phyloP scores from a whole-genome alignment of 768 basidiomycete species.

The Scleroderma bovista region DNA sequence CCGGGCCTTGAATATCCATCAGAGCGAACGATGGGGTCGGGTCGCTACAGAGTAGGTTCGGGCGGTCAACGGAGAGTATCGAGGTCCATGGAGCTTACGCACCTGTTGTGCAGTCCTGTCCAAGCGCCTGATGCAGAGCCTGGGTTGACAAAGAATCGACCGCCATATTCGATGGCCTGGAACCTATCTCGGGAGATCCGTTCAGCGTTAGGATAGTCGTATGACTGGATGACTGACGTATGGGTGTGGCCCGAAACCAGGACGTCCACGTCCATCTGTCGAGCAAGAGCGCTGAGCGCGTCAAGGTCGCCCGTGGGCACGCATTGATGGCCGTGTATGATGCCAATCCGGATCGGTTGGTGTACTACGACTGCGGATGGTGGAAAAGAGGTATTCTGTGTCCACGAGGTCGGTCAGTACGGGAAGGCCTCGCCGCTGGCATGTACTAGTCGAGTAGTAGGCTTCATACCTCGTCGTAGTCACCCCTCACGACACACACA shows the following conservation, averaged over 20 bases:
- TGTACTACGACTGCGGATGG: conserved; percentile 77
- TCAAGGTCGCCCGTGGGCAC: conserved; percentile 91
- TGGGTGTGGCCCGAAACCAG: conserved; percentile 92
- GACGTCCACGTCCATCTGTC: conserved; percentile 98
- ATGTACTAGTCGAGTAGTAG: neutral
- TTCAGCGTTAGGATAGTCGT: neutral
- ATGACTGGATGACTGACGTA: conserved; percentile 49
- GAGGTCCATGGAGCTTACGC: neutral
- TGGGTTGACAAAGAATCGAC: conserved; percentile 93
- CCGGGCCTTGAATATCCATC: conserved; percentile 96
- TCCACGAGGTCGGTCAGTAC: neutral
- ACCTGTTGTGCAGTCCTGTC: conserved; percentile 46
- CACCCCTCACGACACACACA: conserved; percentile 86
- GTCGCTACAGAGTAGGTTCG: conserved; percentile 43
- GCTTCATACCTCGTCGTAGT: conserved; percentile 82
- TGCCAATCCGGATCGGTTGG: conserved; percentile 82
- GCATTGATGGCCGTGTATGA: conserved; percentile 92
- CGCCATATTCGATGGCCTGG: conserved; percentile 88
- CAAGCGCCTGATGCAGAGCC: conserved; percentile 95
- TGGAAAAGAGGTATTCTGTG: conserved; percentile 66
- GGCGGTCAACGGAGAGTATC: neutral
- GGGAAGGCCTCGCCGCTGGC: neutral
- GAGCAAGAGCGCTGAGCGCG: conserved; percentile 78
- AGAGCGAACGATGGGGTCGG: conserved; percentile 92
- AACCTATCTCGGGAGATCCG: conserved; percentile 49